Base-by-base conservation (phyloP, 2,329 filamentous ascomycete genomes). In the Orbilia javanica region DNA sequence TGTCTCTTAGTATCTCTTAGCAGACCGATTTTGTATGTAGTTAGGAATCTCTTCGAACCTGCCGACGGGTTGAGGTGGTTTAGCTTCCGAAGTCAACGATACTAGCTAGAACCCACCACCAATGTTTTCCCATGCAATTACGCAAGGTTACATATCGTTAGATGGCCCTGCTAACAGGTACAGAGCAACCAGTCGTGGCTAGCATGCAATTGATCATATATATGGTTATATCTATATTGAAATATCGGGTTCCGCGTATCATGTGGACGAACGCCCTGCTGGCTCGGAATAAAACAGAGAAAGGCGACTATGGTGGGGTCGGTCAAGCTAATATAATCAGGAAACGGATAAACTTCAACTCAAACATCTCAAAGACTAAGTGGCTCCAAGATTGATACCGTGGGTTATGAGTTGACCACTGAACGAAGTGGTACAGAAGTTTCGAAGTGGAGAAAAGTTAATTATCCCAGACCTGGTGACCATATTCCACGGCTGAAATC, bases 301-400 rank as follows among this genome's bases (percentile, higher is more conserved):
- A n/a, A n/a, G n/a, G n/a, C n/a, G 31, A 29, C 67, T 50, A 67
- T 66, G 62, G 69, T n/a, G n/a, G n/a, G n/a, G n/a, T n/a, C n/a
- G n/a, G n/a, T n/a, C n/a, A n/a, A n/a, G n/a, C n/a, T n/a, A n/a
- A n/a, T n/a, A n/a, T n/a, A n/a, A 36, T 57, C 15, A 4, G 39
- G 25, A 29, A 65, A 31, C 42, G 60, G 69, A 73, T 66, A 60
- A 73, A 73, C 60, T 39, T 67, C 69, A 73, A 73, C 50, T 67
- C 69, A 73, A 73, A 73, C 69, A 42, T 63, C 39, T 52, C 34
- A 55, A 46, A 55, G n/a, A 64, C 55, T 42, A 50, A 71, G 2
- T 44, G 11, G 34, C 11, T n/a, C 63, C 57, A 34, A 55, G 57
- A 63, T 10, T 42, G 52, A 65, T 20, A 65, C 57, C 60, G 27